phyloP scores from a whole-genome alignment of 331 rosid species.

The Dryas integrifolia region DNA sequence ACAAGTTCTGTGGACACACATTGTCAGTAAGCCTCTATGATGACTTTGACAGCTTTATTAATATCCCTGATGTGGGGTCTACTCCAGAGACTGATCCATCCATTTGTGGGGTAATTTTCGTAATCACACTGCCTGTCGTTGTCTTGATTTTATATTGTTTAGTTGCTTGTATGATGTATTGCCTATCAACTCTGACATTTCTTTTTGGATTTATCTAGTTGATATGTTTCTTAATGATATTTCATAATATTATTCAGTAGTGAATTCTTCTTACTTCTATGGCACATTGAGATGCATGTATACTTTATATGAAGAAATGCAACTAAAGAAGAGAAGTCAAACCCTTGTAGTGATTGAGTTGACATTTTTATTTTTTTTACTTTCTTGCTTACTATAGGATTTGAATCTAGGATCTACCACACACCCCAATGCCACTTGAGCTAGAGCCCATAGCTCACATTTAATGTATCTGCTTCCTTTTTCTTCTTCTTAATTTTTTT shows the following conservation, averaged over 20 bases:
- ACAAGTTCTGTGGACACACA: background rate
- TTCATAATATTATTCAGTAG: background rate
- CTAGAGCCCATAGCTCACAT: too few species aligned
- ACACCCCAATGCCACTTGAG: too few species aligned
- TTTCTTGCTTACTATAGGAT: too few species aligned
- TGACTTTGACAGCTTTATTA: slow-evolving; percentile 3
- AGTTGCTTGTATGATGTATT: background rate
- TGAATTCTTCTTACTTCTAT: background rate
- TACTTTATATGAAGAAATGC: background rate
- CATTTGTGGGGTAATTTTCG: background rate
- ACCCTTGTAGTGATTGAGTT: background rate
- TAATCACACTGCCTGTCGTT: background rate
- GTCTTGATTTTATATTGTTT: background rate
- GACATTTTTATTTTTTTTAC: background rate
- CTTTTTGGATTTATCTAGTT: background rate
- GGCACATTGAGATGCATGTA: background rate
- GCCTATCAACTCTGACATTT: background rate
- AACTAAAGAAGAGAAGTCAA: too few species aligned
- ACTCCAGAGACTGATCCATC: background rate
- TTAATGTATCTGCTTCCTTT: background rate
- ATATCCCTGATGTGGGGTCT: background rate
- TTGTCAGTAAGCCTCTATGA: slow-evolving; percentile 18
- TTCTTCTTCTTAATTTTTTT: background rate
- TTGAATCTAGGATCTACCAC: too few species aligned
- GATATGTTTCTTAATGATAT: background rate